A percentile compares a stretch with the other conserved stretches of the same genome.
Conservation (phyloP, 352 stramenopile genomes). For the Phytopythium chamaehyphon region DNA sequence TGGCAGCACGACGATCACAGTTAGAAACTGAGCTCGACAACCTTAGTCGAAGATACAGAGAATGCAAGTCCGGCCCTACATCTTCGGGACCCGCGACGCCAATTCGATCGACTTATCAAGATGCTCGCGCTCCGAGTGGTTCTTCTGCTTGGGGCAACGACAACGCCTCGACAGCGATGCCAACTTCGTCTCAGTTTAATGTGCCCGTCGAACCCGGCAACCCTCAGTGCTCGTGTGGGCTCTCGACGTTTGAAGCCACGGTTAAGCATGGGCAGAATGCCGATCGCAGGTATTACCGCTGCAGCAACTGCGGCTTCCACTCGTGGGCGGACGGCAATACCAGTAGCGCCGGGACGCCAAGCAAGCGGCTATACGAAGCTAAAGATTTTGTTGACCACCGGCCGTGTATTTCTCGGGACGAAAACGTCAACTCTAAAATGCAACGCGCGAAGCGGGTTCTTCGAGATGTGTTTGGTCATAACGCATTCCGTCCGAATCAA, state of each 20-base stretch:
- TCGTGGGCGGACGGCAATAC: slow-evolving; percentile 60
- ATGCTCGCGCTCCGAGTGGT: too few relatives aligned
- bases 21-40: slow-evolving; percentile 59
- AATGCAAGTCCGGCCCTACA: slow-evolving; percentile 33
- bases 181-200: slow-evolving; percentile 7
- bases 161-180: not conserved
- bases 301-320: slow-evolving; percentile 69
- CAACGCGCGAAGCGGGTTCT: slow-evolving; percentile 64
- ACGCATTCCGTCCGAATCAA: slow-evolving; percentile 94
- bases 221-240: slow-evolving; percentile 57
- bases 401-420: slow-evolving; percentile 42
- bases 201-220: slow-evolving; percentile 11
- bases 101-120: slow-evolving; percentile 10
- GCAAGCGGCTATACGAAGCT: slow-evolving; percentile 7
- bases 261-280: slow-evolving; percentile 73
- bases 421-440: slow-evolving; percentile 61
- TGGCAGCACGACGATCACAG: slow-evolving; percentile 35
- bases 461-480: slow-evolving; percentile 94
- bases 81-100: slow-evolving; percentile 6
- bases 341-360: slow-evolving; percentile 9
- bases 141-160: slow-evolving; percentile 10
- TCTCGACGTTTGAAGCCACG: slow-evolving; percentile 43
- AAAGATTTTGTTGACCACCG: slow-evolving; percentile 13
- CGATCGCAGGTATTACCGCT: slow-evolving; percentile 63
- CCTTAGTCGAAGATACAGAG: slow-evolving; percentile 55